A percentile compares a stretch with the other conserved stretches of the same genome.
Evolutionary conservation across 352 stramenopile species (phyloP).

Genomic region (Pythium grandisporangium): DNA sequence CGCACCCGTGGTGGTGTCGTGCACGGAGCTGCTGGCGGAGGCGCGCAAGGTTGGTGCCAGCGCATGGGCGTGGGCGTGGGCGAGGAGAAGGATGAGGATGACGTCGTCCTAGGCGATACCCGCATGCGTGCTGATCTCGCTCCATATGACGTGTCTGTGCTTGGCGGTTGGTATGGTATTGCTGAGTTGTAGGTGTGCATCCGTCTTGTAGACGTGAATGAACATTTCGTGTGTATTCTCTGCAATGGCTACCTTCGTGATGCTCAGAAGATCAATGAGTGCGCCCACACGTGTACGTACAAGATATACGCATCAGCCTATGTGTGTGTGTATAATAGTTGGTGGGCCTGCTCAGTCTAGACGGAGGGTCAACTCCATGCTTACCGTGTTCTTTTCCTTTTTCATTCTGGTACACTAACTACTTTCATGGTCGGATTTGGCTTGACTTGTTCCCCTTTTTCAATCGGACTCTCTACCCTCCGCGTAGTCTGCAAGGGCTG

Average conservation of each 20-base stretch:
- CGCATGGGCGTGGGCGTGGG: neutral
- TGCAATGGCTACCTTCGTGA: conserved; percentile 65
- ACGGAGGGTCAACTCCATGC: neutral
- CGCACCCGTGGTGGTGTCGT: neutral
- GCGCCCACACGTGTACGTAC: conserved; percentile 61
- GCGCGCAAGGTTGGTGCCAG: conserved; percentile 4
- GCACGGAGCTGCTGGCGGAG: conserved; percentile 1
- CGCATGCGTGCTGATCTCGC: too few species aligned
- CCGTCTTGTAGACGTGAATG: conserved; percentile 32
- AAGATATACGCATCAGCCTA: too few species aligned
- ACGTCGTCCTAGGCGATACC: too few species aligned
- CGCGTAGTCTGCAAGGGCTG: conserved; percentile 52
- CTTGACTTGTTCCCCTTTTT: too few species aligned
- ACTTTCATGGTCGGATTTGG: too few species aligned
- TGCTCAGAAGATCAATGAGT: conserved; percentile 70
- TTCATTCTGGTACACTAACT: too few species aligned
- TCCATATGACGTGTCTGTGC: too few species aligned
- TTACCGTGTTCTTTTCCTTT: too few species aligned
- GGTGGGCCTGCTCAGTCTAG: neutral
- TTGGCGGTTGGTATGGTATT: neutral
- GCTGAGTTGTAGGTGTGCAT: conserved; percentile 25
- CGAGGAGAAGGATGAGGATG: neutral
- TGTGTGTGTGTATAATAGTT: conserved; percentile 35
- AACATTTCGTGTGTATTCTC: conserved; percentile 52
- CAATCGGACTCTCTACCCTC: neutral